A percentile compares a stretch with the other conserved stretches of the same genome.
Conservation (phyloP, 345 rosid species). For the Adansonia digitata region DNA sequence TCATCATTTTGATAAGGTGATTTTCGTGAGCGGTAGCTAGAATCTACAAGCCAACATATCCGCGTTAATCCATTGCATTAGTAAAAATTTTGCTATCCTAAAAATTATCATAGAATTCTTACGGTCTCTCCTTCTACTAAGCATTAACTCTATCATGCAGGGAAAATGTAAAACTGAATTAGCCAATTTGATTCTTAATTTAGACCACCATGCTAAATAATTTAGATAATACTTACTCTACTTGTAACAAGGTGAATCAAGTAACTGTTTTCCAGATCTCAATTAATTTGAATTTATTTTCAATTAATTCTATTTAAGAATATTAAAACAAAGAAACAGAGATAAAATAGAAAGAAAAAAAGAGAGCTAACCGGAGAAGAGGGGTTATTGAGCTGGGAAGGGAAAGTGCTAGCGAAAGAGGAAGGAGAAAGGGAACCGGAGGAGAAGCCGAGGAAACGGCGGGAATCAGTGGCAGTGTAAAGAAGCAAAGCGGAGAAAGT, state of each 20-base stretch:
- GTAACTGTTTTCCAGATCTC: not conserved
- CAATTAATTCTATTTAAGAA: not conserved
- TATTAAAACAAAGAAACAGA: not conserved
- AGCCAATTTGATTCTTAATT: not conserved
- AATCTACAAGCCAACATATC: not conserved
- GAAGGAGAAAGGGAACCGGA: slow-evolving; percentile 14
- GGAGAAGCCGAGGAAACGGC: slow-evolving; percentile 17
- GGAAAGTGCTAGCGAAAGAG: slow-evolving; percentile 20
- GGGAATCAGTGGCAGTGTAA: slow-evolving; percentile 25
- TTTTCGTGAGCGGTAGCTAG: not conserved
- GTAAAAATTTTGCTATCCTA: not conserved
- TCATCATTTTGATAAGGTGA: not conserved
- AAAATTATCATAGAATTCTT: not conserved
- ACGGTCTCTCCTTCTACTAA: not conserved
- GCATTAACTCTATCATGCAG: not conserved
- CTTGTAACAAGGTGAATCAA: not conserved
- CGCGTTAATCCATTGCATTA: not conserved
- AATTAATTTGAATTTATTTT: not conserved
- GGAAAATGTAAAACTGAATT: not conserved
- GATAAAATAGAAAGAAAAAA: not conserved
- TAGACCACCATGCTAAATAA: not conserved
- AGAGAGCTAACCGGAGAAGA: slow-evolving; percentile 1
- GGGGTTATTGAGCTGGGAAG: slow-evolving; percentile 2
- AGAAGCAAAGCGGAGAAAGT: slow-evolving; percentile 26
- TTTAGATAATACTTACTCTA: not conserved